Evolutionary conservation across 441 rosid genomes (phyloP), one percentile per base, ranked within the genome.

Genomic region (Populus hybrid): DNA sequence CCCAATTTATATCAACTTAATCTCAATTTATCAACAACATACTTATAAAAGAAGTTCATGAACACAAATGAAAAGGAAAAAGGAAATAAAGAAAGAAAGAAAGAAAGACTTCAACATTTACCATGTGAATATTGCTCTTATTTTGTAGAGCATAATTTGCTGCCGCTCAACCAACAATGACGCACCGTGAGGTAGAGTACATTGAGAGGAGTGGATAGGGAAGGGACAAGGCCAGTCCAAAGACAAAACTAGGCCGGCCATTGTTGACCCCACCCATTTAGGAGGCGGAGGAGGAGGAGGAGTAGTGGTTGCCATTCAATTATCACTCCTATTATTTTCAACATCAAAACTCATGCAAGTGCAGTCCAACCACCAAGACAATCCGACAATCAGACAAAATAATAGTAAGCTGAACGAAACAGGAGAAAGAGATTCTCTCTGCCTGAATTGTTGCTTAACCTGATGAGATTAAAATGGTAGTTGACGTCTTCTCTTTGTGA

Each of bases 191-290:
- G 40, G 40, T 36, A 36, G 40, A 6, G 7, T 8, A 36, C 7
- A 36, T 7, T 36, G 40, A 36, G 40, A 8, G 40, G 40, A 36
- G 40, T 23, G 67, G 82, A 68, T 67, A 46, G 35, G 53, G n/a
- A 26, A 63, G 32, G 32, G 32, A 30, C 32, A 30, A 3, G 32
- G 32, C 35, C 71, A 20, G 61, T 32, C 78, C 75, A 61, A 75
- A 64, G 67, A 9, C 63, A 59, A 16, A 23, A 10, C 64, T 21
- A 69, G 66, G 82, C 9, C 78, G 78, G 82, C 75, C 72, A 36
- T 8, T 71, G 11, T 71, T 32, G 80, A 66, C 76, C 85, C 76
- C 65, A 66, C 78, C n/a, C 69, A 61, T 30, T 23, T 0, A 3
- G 32, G 4, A 30, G 32, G 4, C 2, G 30, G 2, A 28, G 30